phyloP scores from a whole-genome alignment of 106 monocot species.

The Dendrobium officinale region DNA sequence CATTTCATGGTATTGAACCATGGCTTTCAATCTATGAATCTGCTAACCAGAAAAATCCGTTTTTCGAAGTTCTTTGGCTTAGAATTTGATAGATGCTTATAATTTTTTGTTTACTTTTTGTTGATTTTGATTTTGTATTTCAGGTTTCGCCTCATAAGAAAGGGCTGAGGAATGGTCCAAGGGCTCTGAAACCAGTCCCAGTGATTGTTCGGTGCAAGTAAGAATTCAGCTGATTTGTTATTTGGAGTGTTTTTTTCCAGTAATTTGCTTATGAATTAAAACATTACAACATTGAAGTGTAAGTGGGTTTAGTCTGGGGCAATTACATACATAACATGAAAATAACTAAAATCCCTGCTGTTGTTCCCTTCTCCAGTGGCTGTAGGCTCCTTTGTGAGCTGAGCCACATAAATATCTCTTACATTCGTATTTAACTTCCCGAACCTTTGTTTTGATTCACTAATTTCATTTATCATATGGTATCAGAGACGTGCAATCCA shows the following conservation, averaged over 20 bases:
- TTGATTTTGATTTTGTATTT: not conserved
- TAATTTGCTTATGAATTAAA: not conserved
- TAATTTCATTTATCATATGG: no score
- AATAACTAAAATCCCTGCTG: no score
- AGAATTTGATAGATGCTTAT: not conserved
- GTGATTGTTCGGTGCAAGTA: conserved; percentile 95
- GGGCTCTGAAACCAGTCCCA: conserved; percentile 75
- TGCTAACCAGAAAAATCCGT: not conserved
- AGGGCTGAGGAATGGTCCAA: conserved; percentile 86
- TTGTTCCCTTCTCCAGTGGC: no score
- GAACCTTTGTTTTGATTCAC: no score
- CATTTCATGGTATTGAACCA: not conserved
- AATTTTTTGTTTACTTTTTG: not conserved
- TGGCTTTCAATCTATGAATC: not conserved
- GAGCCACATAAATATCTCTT: no score
- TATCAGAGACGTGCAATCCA: no score
- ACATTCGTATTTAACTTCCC: no score
- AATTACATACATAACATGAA: no score
- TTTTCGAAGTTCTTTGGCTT: not conserved
- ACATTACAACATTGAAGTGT: not conserved
- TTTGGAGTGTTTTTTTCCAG: not conserved
- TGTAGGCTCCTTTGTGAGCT: no score
- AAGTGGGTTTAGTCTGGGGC: not conserved
- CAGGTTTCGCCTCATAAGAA: conserved; percentile 70
- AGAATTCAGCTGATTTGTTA: conserved; percentile 15